Conservation (phyloP, 768 basidiomycete species). For the Boletus vinaceobasis region DNA sequence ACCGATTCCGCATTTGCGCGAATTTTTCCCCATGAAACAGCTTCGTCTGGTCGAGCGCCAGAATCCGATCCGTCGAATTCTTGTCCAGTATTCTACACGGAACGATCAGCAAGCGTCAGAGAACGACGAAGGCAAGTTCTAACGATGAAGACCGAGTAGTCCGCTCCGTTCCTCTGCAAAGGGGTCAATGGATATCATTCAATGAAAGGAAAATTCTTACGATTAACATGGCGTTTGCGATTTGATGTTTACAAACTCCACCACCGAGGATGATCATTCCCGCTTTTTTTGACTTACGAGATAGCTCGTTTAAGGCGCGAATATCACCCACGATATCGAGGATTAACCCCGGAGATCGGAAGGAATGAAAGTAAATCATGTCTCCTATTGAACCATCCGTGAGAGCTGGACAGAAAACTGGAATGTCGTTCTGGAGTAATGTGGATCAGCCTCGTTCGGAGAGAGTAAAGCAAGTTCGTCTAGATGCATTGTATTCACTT, state of each 20-base stretch:
- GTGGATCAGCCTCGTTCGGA: slow-evolving; percentile 24
- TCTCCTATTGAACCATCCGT: slow-evolving; percentile 98
- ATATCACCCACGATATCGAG: slow-evolving; percentile 97
- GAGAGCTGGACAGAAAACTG: slow-evolving; percentile 96
- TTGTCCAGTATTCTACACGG: slow-evolving; percentile 86
- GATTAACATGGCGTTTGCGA: slow-evolving; percentile 99
- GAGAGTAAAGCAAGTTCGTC: slow-evolving; percentile 8
- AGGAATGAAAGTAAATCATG: slow-evolving; percentile 99
- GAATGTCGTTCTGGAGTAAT: slow-evolving; percentile 82
- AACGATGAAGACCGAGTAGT: slow-evolving; percentile 94
- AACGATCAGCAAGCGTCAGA: neutral
- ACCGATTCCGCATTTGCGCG: slow-evolving; percentile 78
- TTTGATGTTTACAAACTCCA: slow-evolving; percentile 98
- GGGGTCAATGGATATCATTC: neutral
- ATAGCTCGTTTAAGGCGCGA: slow-evolving; percentile 83
- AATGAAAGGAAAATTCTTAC: slow-evolving; percentile 42
- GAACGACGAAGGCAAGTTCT: slow-evolving; percentile 22
- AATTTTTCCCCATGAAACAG: slow-evolving; percentile 98
- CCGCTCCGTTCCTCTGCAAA: slow-evolving; percentile 89
- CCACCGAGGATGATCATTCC: slow-evolving; percentile 99
- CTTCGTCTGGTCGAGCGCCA: slow-evolving; percentile 95
- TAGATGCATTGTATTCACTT: slow-evolving; percentile 57
- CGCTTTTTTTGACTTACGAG: slow-evolving; percentile 84
- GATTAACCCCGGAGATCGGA: slow-evolving; percentile 76
- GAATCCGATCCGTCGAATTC: slow-evolving; percentile 99